Base-by-base conservation (phyloP, 2,329 filamentous ascomycete species). In the Emmonsiellopsis sp. region DNA sequence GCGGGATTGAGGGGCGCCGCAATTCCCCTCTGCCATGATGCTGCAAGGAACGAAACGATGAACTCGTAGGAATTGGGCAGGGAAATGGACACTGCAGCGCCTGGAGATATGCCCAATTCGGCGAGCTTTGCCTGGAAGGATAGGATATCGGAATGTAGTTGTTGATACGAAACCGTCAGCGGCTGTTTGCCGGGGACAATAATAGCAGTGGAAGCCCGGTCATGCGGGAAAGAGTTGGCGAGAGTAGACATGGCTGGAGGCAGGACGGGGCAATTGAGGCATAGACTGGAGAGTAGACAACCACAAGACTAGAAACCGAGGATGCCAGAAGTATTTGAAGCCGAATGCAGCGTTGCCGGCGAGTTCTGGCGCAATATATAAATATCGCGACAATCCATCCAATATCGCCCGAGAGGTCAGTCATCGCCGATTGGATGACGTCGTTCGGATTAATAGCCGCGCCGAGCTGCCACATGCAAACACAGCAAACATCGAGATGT, bases 1-100 rank as follows among this genome's bases (percentile, higher is more conserved):
- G 84, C 85, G 41, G 89, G 83, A 70, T 95, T 94, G 59, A 95
- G 75, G n/a, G 89, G 89, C 2, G 89, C 89, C 7, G 89, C 89
- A 61, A 93, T 85, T 32, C 78, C 87, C 63, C 89, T 81, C 74
- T 93, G 89, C 82, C 85, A 89, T n/a, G 87, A 82, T 15, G 84
- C 80, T n/a, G 88, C 89, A 44, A 94, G 79, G 72, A 94, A 95
- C 2, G 88, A 84, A 54, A 93, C 83, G 66, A 94, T 87, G 72
- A 94, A 93, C 69, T 91, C 87, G 71, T 89, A 91, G 51, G 85
- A 89, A 74, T 94, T 94, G 55, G 86, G 81, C 15, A 90, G 79
- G 31, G 89, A 86, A 67, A 94, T 90, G 47, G 88, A 93, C 51
- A 94, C 87, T 46, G 87, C 84, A 11, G 84, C 80, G 59, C 79